Conservation (phyloP, 495 filamentous ascomycete species). For the Podospora fimiseda region DNA sequence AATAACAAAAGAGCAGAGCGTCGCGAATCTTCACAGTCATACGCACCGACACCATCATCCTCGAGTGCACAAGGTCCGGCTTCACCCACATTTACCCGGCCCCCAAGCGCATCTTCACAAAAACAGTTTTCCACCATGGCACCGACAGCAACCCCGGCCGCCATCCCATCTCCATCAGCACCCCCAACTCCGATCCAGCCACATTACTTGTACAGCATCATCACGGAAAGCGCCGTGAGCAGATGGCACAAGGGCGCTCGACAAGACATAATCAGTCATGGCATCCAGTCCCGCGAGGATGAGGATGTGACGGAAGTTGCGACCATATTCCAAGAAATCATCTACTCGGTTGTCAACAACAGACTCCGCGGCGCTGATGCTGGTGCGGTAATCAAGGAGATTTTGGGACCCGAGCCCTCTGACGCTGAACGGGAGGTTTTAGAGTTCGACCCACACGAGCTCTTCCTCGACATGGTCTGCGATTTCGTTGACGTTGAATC, state of each 20-base stretch:
- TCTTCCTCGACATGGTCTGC: constrained; percentile 78
- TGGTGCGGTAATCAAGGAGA: constrained; percentile 66
- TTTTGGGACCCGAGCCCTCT: constrained; percentile 53
- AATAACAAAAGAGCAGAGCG: constrained; percentile 37
- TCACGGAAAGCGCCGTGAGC: constrained; percentile 42
- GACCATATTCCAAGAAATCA: constrained; percentile 77
- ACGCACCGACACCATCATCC: constrained; percentile 10
- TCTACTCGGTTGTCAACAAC: constrained; percentile 64
- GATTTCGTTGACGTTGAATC: constrained; percentile 67
- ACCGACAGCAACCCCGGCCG: constrained; percentile 15
- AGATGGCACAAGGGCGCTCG: constrained; percentile 44
- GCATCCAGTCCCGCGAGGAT: constrained; percentile 51
- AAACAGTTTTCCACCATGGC: neutral
- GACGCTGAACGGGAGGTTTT: constrained; percentile 35
- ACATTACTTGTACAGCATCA: constrained; percentile 41
- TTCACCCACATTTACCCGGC: constrained; percentile 35
- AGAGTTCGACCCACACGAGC: constrained; percentile 53
- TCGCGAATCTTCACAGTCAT: constrained; percentile 37
- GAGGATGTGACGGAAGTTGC: constrained; percentile 61
- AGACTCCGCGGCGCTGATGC: constrained; percentile 59
- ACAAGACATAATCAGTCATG: constrained; percentile 45
- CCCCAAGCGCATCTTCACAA: constrained; percentile 39
- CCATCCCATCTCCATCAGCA: constrained; percentile 13
- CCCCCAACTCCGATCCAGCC: constrained; percentile 24
- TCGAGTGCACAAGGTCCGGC: constrained; percentile 21